Conservation (phyloP, 208 protist species). For the Crithidia fasciculata region DNA sequence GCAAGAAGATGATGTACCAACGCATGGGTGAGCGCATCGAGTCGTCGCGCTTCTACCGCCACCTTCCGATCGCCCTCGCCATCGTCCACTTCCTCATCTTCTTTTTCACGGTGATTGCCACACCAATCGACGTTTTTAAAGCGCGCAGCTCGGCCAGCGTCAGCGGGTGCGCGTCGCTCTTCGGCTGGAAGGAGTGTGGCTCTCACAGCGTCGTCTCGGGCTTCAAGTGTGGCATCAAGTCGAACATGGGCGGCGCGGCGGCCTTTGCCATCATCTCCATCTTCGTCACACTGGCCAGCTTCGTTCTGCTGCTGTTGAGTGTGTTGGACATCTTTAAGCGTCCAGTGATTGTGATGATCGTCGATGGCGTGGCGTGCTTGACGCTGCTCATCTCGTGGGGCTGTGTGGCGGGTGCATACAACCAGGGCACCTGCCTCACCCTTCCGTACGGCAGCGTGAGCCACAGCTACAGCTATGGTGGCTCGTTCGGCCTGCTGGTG, state of each 20-base stretch:
- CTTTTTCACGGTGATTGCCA: slow-evolving; percentile 40
- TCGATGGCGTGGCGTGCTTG: slow-evolving; percentile 36
- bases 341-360: slow-evolving; percentile 29
- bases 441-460: slow-evolving; percentile 26
- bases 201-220: slow-evolving; percentile 16
- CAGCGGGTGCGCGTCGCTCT: slow-evolving; percentile 40
- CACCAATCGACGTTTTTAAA: slow-evolving; percentile 49
- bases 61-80: slow-evolving; percentile 24
- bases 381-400: slow-evolving; percentile 49
- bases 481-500: slow-evolving; percentile 48
- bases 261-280: slow-evolving; percentile 59
- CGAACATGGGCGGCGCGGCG: slow-evolving; percentile 41
- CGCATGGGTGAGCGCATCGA: slow-evolving; percentile 19
- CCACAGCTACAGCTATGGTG: slow-evolving; percentile 34
- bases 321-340: slow-evolving; percentile 31
- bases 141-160: neutral
- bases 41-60: slow-evolving; percentile 23
- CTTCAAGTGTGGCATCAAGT: slow-evolving; percentile 41
- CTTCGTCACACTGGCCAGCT: slow-evolving; percentile 35
- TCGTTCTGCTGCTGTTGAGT: slow-evolving; percentile 32
- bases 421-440: slow-evolving; percentile 34
- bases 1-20: slow-evolving; percentile 23
- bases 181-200: slow-evolving; percentile 41
- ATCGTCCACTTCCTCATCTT: slow-evolving; percentile 36
- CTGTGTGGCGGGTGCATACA: slow-evolving; percentile 39